Evolutionary conservation across 225 moss, liverwort and hornwort species (phyloP), one percentile per base, ranked within the genome.

Genomic region (Sphagnum tenellum): DNA sequence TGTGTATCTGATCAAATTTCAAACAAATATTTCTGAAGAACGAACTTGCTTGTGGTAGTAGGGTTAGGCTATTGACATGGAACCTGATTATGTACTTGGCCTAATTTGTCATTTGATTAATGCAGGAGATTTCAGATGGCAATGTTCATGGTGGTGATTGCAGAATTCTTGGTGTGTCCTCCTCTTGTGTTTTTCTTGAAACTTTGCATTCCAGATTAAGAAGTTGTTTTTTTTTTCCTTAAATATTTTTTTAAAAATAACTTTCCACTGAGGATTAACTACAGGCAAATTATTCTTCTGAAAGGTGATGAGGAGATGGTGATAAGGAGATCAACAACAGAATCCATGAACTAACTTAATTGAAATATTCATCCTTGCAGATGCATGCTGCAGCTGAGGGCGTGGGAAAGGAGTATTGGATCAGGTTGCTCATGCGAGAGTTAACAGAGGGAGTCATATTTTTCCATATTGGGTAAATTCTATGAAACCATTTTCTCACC

Each of bases 121-220:
- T 75, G 72, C 85, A 92, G 92, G 64, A 88, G 83, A 70, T 92
- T 92, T 75, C 92, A 92, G 77, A 72, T 87, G 57, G 83, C 92
- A 65, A 80, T 92, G 80, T 69, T 82, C 56, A 72, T 83, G 53
- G 86, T 92, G 83, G 87, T 89, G 72, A 75, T 86, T 51, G 78
- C 79, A 60, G 89, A 92, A 82, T 81, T 89, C 61, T 74, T 92
- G 69, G 89, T 92, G 81, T 57, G 69, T 46, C 4, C 44, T 49
- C 46, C 44, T 2, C 29, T 29, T 29, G 29, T 29, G 29, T 29
- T 29, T 29, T 29, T 29, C 29, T 29, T 29, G 29, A 29, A 9
- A 29, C 13, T n/a, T 14, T 47, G 50, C 55, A 5, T 48, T 46
- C 7, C 53, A 53, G 7, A 53, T 7, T 53, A 10, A 6, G 53